Base-by-base conservation (phyloP, 345 rosid genomes). In the Rhizophora mangle region DNA sequence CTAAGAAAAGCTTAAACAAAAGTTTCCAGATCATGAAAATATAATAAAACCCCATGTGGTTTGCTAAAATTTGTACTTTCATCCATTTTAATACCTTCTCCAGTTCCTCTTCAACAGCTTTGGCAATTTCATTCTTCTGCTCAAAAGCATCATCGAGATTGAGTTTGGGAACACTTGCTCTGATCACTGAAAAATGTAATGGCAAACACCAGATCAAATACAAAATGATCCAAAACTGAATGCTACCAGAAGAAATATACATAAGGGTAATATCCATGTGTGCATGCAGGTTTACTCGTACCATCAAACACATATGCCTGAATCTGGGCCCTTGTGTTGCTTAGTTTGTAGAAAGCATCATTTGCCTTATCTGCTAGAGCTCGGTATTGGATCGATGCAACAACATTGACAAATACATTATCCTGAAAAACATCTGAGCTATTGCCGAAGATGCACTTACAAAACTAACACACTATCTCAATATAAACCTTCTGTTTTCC, bases 281-380 rank as follows among this genome's bases (percentile, higher is more conserved):
- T n/a, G 34, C 32, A 61, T 32, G 51, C 8, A 22, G 22, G 6
- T 60, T 47, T 32, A 21, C n/a, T 16, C 9, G 0, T 66, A 56
- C 72, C 72, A 46, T 68, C 72, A 68, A 68, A 68, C 60, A 68
- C 72, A 59, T 68, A 59, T 27, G 64, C 72, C 56, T 68, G 72
- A 54, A 68, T 68, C 60, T 68, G 72, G 43, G 29, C 27, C 56
- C 72, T 68, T 19, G 57, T 68, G 64, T 68, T 68, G 64, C 57
- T 68, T 10, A 68, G 58, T 30, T 60, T 68, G 63, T 59, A 68
- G 57, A 68, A 60, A 60, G 72, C 54, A 71, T 63, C 74, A 43
- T 30, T 43, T 34, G 74, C 74, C 54, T 71, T 71, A n/a, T 71
- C 64, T 29, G 68, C 74, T 63, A 71, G 56, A 30, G 74, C 69